A percentile compares a stretch with the other conserved stretches of the same genome.
phyloP scores from a whole-genome alignment of 805 yeast species.

The Pichia gijzeniarum region DNA sequence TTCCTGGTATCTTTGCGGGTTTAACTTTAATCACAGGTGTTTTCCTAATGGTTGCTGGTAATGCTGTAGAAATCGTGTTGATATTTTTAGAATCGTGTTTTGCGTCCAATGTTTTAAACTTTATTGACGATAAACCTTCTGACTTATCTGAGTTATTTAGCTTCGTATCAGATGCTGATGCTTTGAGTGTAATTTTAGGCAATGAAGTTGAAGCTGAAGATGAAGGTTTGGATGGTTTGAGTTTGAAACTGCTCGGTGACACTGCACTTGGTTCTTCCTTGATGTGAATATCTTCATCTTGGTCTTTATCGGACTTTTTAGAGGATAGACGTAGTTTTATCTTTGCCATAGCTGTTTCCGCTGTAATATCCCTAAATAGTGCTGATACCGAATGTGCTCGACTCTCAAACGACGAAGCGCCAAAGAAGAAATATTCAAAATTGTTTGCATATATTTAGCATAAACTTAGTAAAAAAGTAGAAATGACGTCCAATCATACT shows the following conservation, averaged over 20 bases:
- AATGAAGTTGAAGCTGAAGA: not conserved
- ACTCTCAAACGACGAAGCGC: too few species aligned
- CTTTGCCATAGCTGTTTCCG: conserved; percentile 2
- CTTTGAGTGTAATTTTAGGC: conserved; percentile 15
- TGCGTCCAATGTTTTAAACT: conserved; percentile 58
- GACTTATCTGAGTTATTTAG: not conserved
- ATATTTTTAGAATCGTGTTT: conserved; percentile 1
- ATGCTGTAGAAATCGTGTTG: conserved; percentile 21
- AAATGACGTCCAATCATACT: too few species aligned
- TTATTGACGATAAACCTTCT: conserved; percentile 35
- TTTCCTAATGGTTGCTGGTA: conserved; percentile 9
- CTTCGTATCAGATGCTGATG: conserved; percentile 4
- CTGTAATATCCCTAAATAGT: not conserved
- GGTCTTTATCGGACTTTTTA: not conserved
- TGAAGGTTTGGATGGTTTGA: conserved; percentile 19
- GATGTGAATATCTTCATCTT: conserved; percentile 2
- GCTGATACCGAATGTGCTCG: too few species aligned
- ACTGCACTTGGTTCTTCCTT: conserved; percentile 1
- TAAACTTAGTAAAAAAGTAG: too few species aligned
- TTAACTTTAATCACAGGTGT: conserved; percentile 47
- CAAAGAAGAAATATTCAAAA: too few species aligned
- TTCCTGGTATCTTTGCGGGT: conserved; percentile 74
- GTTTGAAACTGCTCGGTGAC: conserved; percentile 21
- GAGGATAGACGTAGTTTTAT: conserved; percentile 6
- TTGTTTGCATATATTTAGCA: too few species aligned